phyloP scores from a whole-genome alignment of 208 protist genomes.

The Wallacemonas rigidus region DNA sequence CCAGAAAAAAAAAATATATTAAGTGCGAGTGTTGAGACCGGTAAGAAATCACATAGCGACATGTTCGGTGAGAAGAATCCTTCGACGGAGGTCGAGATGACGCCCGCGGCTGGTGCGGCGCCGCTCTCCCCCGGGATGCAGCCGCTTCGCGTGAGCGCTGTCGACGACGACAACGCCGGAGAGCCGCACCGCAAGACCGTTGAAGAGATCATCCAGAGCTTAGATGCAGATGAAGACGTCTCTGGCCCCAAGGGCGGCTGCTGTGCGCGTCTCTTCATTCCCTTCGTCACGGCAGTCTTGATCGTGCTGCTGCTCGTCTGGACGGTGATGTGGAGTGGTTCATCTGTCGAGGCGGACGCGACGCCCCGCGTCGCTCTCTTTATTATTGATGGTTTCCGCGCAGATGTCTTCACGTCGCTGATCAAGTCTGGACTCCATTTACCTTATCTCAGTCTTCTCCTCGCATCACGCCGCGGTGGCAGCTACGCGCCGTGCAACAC shows the following conservation, averaged over 20 bases:
- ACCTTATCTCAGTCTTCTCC: constrained; percentile 61
- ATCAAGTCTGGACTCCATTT: constrained; percentile 44
- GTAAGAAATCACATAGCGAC: background rate
- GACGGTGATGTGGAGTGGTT: constrained; percentile 50
- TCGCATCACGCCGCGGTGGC: constrained; percentile 28
- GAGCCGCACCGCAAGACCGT: constrained; percentile 41
- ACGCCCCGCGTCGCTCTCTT: constrained; percentile 63
- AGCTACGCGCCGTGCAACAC: constrained; percentile 48
- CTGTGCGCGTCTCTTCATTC: constrained; percentile 71
- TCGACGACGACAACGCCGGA: constrained; percentile 12
- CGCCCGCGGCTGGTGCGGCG: background rate
- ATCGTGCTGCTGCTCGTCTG: constrained; percentile 34
- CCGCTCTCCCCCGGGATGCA: background rate
- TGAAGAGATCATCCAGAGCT: constrained; percentile 51
- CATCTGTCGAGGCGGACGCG: constrained; percentile 27
- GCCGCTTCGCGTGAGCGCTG: background rate
- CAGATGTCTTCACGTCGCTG: constrained; percentile 52
- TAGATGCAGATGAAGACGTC: constrained; percentile 57
- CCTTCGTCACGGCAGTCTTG: constrained; percentile 41
- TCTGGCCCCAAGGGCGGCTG: constrained; percentile 52
- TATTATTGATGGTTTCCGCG: constrained; percentile 71
- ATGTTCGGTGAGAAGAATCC: constrained; percentile 57
- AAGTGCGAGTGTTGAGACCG: background rate
- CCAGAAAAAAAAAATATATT: background rate
- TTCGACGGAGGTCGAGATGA: constrained; percentile 4